Conservation (phyloP, 441 rosid genomes). For the Populus trichocarpa region DNA sequence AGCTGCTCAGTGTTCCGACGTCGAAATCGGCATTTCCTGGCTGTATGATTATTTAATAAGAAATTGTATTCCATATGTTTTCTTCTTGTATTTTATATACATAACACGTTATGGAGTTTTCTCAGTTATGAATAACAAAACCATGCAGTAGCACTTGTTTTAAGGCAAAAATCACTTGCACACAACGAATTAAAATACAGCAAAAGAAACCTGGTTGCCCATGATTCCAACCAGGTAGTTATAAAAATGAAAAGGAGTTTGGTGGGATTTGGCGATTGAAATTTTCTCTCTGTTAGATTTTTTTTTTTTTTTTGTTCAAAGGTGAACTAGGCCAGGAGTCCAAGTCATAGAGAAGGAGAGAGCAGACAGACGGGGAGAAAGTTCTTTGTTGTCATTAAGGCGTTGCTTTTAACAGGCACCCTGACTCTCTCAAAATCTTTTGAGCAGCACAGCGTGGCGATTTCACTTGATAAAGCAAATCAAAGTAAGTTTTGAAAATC, state of each 20-base stretch:
- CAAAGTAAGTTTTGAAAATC: background rate
- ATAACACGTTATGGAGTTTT: background rate
- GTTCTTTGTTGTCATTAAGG: background rate
- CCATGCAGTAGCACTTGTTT: background rate
- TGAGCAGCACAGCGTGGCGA: background rate
- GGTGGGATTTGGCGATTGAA: background rate
- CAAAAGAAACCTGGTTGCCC: background rate
- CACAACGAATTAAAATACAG: background rate
- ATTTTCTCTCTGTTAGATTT: background rate
- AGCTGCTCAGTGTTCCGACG: background rate
- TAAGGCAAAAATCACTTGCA: background rate
- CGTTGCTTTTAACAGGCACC: background rate
- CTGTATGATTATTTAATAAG: background rate
- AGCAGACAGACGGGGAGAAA: background rate
- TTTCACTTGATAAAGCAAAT: background rate
- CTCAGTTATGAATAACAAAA: background rate
- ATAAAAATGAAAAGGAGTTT: background rate
- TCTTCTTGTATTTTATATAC: background rate
- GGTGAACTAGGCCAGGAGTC: background rate
- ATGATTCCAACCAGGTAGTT: background rate
- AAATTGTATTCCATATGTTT: background rate
- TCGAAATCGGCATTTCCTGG: background rate
- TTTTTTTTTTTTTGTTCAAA: background rate
- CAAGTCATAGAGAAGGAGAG: background rate
- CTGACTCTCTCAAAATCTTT: background rate